Base-by-base conservation (phyloP, 176 grass and related monocot species). In the Saccharum spontaneum region DNA sequence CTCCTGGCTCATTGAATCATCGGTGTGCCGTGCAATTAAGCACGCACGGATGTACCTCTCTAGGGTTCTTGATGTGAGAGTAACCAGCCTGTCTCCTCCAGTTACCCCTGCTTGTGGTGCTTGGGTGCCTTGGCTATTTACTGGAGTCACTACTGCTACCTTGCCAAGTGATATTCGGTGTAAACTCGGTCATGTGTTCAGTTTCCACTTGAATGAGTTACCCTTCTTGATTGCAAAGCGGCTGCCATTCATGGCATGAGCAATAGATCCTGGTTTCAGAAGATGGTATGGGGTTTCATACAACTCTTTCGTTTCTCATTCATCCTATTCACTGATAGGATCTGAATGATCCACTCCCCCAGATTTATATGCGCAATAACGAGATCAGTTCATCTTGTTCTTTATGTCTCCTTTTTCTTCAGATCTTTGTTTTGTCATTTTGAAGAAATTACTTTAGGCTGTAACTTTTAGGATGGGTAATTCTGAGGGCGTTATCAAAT, bases 41-140 rank as follows among this genome's bases (percentile, higher is more conserved):
- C 16, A 4, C 22, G 83, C 80, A 86, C 73, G 65, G 73, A 22
- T 89, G 83, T 90, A 85, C 87, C 77, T 69, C 20, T 12, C 72
- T 43, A 72, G 73, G 79, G 65, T 82, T 90, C 52, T 90, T 90
- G 41, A 86, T 78, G 79, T 20, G 5, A 79, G 55, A 82, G 79
- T 86, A 65, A 90, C 70, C 88, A 1, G 33, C 67, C 54, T 90
- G 88, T 90, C 83, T 64, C 72, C n/a, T 82, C 40, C 41, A 11
- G 75, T 54, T 73, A 73, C 40, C 14, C 41, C 9, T 84, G 60
- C 30, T 76, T 85, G 72, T 76, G 40, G 10, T 76, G 37, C 31
- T 43, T 71, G n/a, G 45, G 26, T 78, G 24, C 33, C 17, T 88
- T 72, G 24, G 41, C n/a, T 88, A 36, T 62, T 79, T 59, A 23